These are phyloP conservation scores for Scolecobasidium constrictum DNA, from an alignment of 2,329 filamentous ascomycete genomes.

Conservation along the genomic window DNA sequence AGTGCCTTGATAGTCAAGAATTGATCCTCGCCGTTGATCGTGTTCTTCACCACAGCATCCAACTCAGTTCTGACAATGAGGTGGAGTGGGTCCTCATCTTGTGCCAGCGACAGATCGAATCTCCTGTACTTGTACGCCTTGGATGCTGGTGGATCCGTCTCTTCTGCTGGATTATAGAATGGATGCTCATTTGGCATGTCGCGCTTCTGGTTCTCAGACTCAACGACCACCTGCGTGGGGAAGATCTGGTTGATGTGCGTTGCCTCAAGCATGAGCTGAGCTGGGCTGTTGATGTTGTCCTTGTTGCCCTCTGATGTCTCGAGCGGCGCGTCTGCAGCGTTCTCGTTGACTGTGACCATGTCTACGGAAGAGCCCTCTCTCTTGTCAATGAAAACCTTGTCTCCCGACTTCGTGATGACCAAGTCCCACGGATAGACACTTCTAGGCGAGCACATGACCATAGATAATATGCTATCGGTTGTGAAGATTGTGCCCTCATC, in stretches of 20 bases:
- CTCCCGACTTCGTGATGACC: conserved; percentile 81
- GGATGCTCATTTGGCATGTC: conserved; percentile 84
- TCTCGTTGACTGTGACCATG: conserved; percentile 98
- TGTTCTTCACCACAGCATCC: conserved; percentile 92
- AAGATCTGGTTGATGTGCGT: conserved; percentile 99
- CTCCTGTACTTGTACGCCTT: conserved; percentile 98
- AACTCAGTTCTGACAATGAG: conserved; percentile 90
- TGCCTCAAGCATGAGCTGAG: conserved; percentile 85
- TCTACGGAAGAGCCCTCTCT: conserved; percentile 88
- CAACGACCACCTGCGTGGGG: conserved; percentile 84
- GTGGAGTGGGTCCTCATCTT: conserved; percentile 85
- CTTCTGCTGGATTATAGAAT: conserved; percentile 91
- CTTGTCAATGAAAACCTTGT: conserved; percentile 99
- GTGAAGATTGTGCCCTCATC: conserved; percentile 95
- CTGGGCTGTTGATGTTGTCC: conserved; percentile 89
- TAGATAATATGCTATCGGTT: conserved; percentile 92
- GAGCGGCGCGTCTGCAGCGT: conserved; percentile 86
- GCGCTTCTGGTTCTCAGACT: conserved; percentile 63
- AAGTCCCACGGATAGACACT: conserved; percentile 98
- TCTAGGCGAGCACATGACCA: conserved; percentile 97
- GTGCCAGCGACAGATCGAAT: conserved; percentile 87
- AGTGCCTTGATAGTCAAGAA: conserved; percentile 87
- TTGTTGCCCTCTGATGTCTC: conserved; percentile 88
- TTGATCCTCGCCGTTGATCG: conserved; percentile 83
- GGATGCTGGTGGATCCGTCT: conserved; percentile 85